Base-by-base conservation (phyloP, 768 basidiomycete species). In the Suillus hirtellus region DNA sequence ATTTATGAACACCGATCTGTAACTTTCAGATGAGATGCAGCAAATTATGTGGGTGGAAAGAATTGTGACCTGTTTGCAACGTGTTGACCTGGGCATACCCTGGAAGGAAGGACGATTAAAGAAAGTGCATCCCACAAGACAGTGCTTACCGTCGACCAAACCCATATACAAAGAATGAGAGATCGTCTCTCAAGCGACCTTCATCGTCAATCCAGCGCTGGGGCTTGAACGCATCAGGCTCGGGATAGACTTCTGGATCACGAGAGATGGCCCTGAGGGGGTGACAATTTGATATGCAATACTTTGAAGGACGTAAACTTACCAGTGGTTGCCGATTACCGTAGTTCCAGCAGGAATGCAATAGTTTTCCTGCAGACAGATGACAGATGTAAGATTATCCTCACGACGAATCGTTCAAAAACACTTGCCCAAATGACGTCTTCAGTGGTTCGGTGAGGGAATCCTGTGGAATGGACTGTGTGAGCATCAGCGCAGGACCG, bases 61-160 rank as follows among this genome's bases (percentile, higher is more conserved):
- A 52, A 52, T 3, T 10, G 17, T 17, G 10, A 50, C 50, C 50
- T 52, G 27, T 19, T 31, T 15, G 50, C 50, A 27, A 52, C 15
- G 17, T 52, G 50, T 52, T 10, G 50, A 17, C 50, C 50, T 19
- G 50, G 27, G 50, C 50, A 52, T 52, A 52, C 50, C 9, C 50
- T 52, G 50, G 17, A 31, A 52, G 27, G 17, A 50, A 50, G 27
- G 27, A 31, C 17, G 2, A 5, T 52, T 27, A 31, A 31, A 9
- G 2, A 10, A 52, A 52, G 31, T 52, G 9, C 17, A 27, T 31
- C 27, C 8, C 1, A 0, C 1, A 4, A 17, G 50, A 52, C 15
- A 7, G 8, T 27, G 9, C 50, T 31, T 31, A 52, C 50, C 50
- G 50, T 8, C 50, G 50, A 17, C 50, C 50, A 52, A 52, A 52